Base-by-base conservation (phyloP, 108 stramenopile genomes). In the Cyclotella cryptica region DNA sequence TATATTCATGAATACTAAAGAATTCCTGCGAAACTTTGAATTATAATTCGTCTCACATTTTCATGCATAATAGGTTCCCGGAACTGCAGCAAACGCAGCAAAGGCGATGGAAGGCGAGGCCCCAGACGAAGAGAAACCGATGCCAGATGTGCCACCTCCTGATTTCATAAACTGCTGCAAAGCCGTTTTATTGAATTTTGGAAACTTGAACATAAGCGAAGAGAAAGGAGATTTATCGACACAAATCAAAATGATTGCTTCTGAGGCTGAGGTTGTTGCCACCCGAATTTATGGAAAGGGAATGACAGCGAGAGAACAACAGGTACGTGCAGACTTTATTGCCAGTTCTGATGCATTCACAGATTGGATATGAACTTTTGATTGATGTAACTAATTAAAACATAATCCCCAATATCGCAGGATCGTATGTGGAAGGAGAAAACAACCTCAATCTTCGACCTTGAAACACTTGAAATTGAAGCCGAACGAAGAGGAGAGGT, bases 91-190 rank as follows among this genome's bases (percentile, higher is more conserved):
- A 24, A 95, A 95, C 69, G 94, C 94, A 18, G 72, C 74, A 54
- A 93, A 86, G 70, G 93, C 94, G 10, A 73, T 93, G 43, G 91
- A 92, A n/a, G 94, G 94, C 28, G 92, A 92, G 53, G 69, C 68
- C 6, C 92, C 92, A 3, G 91, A 95, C 0, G 84, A 92, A 67
- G 89, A 92, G 65, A 89, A 93, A 59, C 90, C 94, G 21, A 82
- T 89, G 87, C 92, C 92, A 24, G 95, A 96, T 27, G 95, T 96
- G 11, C 91, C 93, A 52, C 95, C 95, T 41, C 92, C 95, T 7
- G 93, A 92, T 60, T 96, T 96, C 71, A 93, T 96, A 80, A 91
- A 89, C 62, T 91, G 91, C 24, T 93, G 93, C 87, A 93, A 93
- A 83, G 91, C 93, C 22, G 93, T 96, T 9, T 61, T 96, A 70